phyloP scores from a whole-genome alignment of 1,139 yeast genomes.

The Taphrina pruni region DNA sequence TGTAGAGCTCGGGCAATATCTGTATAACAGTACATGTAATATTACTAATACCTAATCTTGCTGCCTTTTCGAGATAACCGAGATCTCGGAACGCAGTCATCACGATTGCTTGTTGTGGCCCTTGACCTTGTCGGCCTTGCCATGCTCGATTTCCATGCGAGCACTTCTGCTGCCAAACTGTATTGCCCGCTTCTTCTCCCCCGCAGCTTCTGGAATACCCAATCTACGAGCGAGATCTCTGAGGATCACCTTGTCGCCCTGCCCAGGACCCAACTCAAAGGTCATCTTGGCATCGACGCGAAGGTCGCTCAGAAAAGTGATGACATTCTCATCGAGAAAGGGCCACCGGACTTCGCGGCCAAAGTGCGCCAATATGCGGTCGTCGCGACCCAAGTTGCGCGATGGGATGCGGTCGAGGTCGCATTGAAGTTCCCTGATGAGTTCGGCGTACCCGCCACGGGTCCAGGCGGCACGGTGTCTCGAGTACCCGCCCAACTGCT shows the following conservation, averaged over 20 bases:
- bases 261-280: slow-evolving; percentile 50
- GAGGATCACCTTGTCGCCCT: slow-evolving; percentile 64
- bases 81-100: no score
- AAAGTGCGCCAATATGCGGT: slow-evolving; percentile 81
- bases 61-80: no score
- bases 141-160: slow-evolving; percentile 78
- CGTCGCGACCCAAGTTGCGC: slow-evolving; percentile 88
- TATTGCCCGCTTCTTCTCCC: slow-evolving; percentile 90
- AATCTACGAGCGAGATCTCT: slow-evolving; percentile 63
- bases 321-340: slow-evolving; percentile 69
- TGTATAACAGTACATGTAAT: slow-evolving; percentile 3
- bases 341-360: slow-evolving; percentile 93
- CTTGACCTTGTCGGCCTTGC: slow-evolving; percentile 54
- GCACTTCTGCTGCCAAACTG: slow-evolving; percentile 97
- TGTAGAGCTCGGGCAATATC: not conserved
- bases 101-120: slow-evolving; percentile 26
- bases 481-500: slow-evolving; percentile 89
- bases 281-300: slow-evolving; percentile 52
- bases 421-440: slow-evolving; percentile 63
- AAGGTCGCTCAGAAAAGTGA: slow-evolving; percentile 57
- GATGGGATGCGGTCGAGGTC: slow-evolving; percentile 77
- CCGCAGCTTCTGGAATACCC: slow-evolving; percentile 63
- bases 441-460: slow-evolving; percentile 50
- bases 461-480: slow-evolving; percentile 62
- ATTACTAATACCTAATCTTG: not conserved